Evolutionary conservation across 164 flowering plant genomes (phyloP).

Genomic region (Vitis cinerea): DNA sequence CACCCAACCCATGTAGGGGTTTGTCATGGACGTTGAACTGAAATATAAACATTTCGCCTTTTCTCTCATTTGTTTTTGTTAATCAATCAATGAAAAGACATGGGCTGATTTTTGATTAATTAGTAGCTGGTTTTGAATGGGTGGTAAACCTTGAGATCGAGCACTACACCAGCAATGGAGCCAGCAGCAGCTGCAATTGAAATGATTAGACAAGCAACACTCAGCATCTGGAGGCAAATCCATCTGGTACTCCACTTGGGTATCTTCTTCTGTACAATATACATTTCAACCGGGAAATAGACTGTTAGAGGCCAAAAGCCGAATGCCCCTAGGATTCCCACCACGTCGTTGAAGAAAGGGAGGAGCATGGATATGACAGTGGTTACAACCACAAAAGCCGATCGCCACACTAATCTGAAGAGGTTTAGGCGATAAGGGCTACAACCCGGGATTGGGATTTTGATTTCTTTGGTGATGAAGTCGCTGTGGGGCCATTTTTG

Average conservation of each 20-base stretch:
- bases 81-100: neutral
- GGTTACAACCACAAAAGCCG: constrained; percentile 44
- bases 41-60: too few species aligned
- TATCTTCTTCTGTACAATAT: constrained; percentile 54
- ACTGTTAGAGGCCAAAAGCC: constrained; percentile 77
- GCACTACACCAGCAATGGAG: constrained; percentile 48
- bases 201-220: constrained; percentile 49
- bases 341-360: constrained; percentile 65
- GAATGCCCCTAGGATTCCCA: constrained; percentile 59
- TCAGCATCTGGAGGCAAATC: constrained; percentile 55
- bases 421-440: constrained; percentile 34
- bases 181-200: constrained; percentile 54
- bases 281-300: constrained; percentile 67
- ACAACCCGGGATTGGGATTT: constrained; percentile 5
- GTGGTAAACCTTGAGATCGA: constrained; percentile 43
- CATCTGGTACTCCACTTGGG: constrained; percentile 56
- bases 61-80: neutral
- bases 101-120: neutral
- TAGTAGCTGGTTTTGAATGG: constrained; percentile 50
- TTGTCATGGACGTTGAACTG: too few species aligned
- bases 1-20: neutral
- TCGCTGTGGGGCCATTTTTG: too few species aligned
- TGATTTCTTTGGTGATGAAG: too few species aligned
- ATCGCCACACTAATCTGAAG: constrained; percentile 53
- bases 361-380: constrained; percentile 61